Base-by-base conservation (phyloP, 2,329 filamentous ascomycete species). In the Claviceps citrina region DNA sequence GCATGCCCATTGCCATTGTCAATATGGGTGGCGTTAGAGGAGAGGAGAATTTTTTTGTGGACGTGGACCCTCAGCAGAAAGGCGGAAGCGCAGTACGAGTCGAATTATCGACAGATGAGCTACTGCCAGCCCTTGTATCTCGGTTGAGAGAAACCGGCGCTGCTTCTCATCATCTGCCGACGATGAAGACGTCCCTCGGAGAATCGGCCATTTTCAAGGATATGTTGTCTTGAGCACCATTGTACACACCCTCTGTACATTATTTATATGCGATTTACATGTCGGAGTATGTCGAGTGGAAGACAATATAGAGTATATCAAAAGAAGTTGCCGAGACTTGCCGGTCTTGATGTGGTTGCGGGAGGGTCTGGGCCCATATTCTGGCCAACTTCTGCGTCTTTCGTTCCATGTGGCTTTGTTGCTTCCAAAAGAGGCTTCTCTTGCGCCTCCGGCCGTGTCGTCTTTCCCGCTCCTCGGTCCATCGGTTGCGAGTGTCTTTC, bases 21-120 rank as follows among this genome's bases (percentile, higher is more conserved):
- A 96, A 94, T 52, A 70, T 95, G 43, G 83, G 84, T n/a, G 83
- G 84, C 8, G 78, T 86, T 20, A 70, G 84, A 49, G 81, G 83
- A 13, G 83, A 93, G 54, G 79, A 85, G n/a, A 62, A 61, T 3
- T 79, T 87, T 50, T 84, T 84, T 48, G 60, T 57, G 2, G 64
- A 71, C 43, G 50, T 82, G 33, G 59, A 70, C n/a, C 62, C 65
- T 1, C 53, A 56, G 2, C 71, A 76, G 47, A 48, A 48, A 5
- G 75, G 75, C 12, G 61, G 62, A 48, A 57, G 62, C 32, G 72
- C 68, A 6, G 68, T 75, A 15, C 65, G 76, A 51, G 60, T 73
- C 16, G 73, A 79, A 40, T 57, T 74, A 46, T 63, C 70, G 33
- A 77, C 72, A 1, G 70, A 78, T 41, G 61, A 63, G 44, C 53